Base-by-base conservation (phyloP, 2,329 filamentous ascomycete species). In the Xylariales sp. region DNA sequence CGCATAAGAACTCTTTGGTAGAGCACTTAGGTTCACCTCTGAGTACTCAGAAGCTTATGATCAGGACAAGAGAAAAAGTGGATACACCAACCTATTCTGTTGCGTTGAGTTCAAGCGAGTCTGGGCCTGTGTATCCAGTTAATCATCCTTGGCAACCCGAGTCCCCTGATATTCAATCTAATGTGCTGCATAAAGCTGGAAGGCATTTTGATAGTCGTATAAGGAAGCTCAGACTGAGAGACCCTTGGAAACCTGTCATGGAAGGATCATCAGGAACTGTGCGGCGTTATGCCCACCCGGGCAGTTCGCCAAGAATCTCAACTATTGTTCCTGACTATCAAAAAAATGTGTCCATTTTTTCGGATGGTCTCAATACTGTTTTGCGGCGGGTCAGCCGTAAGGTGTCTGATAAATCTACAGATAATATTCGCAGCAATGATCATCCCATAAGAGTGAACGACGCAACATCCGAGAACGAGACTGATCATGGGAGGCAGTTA, bases 341-440 rank as follows among this genome's bases (percentile, higher is more conserved):
- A n/a, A 44, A 41, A 25, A 53, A 57, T 39, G 38, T 57, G 13
- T 55, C 56, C 28, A 50, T 18, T 19, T 21, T 47, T n/a, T 33
- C 52, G 14, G 38, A 41, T 6, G 41, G 48, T 25, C 16, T 50
- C 21, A 42, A 45, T n/a, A 34, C 42, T 17, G 36, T 43, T n/a
- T 18, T 47, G 4, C 38, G 46, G 23, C 39, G 37, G 31, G 43
- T 42, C 14, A 40, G 42, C 20, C 41, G 37, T 24, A 50, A 44
- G 12, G 33, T 42, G 4, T 38, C 35, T 8, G 27, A 38, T 3
- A 21, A 28, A 30, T 30, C 42, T 16, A 25, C 30, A 13, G 33
- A 40, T 13, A 29, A 24, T 8, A 30, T 37, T 37, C 32, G 27
- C 23, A 19, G 12, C 5, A 33, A 20, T 16, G 20, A 37, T 12